Conservation (phyloP, 768 basidiomycete genomes). For the Tricholomella constricta region DNA sequence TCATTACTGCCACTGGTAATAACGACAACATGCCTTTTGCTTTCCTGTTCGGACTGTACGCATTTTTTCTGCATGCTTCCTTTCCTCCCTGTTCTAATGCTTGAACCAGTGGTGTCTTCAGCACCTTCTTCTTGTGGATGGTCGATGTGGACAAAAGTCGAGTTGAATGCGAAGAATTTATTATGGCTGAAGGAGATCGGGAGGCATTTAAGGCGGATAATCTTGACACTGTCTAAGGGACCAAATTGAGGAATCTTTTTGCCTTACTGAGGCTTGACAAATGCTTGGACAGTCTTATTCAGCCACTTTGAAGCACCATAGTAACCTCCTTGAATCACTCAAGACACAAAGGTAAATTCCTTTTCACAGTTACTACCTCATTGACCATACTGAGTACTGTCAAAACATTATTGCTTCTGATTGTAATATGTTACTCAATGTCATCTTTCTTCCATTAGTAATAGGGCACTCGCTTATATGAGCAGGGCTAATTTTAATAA, state of each 20-base stretch:
- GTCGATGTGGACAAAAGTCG: constrained; percentile 68
- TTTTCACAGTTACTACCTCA: no score
- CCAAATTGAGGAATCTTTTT: neutral
- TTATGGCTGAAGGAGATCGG: constrained; percentile 25
- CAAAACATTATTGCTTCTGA: no score
- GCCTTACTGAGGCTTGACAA: neutral
- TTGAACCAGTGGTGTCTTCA: constrained; percentile 45
- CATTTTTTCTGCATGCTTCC: constrained; percentile 4
- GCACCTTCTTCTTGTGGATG: constrained; percentile 60
- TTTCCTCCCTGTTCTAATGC: neutral
- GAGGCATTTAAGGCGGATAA: constrained; percentile 8
- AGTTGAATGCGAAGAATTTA: constrained; percentile 61
- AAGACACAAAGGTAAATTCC: no score
- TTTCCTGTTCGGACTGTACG: constrained; percentile 70
- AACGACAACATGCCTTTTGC: constrained; percentile 79
- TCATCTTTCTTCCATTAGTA: no score
- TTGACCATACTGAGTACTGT: no score
- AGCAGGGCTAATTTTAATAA: no score
- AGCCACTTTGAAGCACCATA: no score
- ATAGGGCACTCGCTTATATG: no score
- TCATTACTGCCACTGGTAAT: constrained; percentile 65
- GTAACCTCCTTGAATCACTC: no score
- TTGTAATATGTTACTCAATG: no score
- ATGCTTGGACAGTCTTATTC: neutral
- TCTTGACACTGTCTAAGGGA: neutral